Conservation (phyloP, 345 rosid species). For the Acer saccharum region DNA sequence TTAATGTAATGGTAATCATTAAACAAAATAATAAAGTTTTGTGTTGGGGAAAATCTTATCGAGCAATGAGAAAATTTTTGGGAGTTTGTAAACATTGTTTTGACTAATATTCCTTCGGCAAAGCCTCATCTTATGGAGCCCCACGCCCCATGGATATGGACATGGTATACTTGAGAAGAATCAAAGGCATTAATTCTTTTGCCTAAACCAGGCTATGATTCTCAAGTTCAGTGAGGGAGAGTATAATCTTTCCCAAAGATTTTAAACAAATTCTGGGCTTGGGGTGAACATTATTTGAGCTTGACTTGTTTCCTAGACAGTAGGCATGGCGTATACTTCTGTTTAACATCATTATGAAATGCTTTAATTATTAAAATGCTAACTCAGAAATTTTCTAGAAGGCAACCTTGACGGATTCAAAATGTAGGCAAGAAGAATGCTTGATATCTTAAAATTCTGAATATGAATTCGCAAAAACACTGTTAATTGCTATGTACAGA, state of each 20-base stretch:
- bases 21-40: constrained; percentile 11
- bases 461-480: neutral
- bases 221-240: neutral
- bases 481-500: neutral
- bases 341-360: neutral
- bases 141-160: constrained; percentile 21
- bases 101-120: constrained; percentile 19
- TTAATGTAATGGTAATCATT: constrained; percentile 3
- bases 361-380: neutral
- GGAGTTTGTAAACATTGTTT: constrained; percentile 47
- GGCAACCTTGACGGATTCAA: neutral
- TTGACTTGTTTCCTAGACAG: neutral
- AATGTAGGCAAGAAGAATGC: neutral
- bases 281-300: neutral
- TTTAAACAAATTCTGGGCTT: neutral
- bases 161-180: constrained; percentile 2
- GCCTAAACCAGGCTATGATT: neutral
- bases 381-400: neutral
- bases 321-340: neutral
- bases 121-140: constrained; percentile 26
- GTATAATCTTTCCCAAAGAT: neutral
- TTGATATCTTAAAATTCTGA: neutral
- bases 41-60: constrained; percentile 46
- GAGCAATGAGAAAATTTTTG: constrained; percentile 69
- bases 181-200: neutral